These are phyloP conservation scores for Pichia gijzeniarum DNA, from an alignment of 805 yeast genomes.

Conservation along the genomic window DNA sequence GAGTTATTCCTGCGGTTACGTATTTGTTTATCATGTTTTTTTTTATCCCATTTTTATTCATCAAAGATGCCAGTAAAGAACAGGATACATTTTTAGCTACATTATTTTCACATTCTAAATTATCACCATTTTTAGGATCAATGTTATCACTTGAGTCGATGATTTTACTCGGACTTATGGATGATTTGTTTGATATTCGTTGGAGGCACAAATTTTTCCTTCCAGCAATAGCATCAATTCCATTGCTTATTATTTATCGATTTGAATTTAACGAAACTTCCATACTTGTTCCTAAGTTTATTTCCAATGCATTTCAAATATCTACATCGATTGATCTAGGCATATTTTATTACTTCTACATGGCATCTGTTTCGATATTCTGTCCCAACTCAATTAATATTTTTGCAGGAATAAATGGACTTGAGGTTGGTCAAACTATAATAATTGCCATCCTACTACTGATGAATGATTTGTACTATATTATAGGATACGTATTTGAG, in stretches of 20 bases:
- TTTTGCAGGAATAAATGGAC: constrained; percentile 92
- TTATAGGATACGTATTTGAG: constrained; percentile 42
- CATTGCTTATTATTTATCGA: constrained; percentile 83
- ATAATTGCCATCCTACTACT: constrained; percentile 67
- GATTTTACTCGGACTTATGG: constrained; percentile 80
- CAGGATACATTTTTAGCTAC: constrained; percentile 33
- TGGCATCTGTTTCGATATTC: constrained; percentile 88
- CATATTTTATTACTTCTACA: constrained; percentile 71
- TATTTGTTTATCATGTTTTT: constrained; percentile 76
- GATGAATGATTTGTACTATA: constrained; percentile 70
- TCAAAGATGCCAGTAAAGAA: constrained; percentile 47
- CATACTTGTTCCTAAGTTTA: constrained; percentile 70
- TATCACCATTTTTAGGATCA: constrained; percentile 83
- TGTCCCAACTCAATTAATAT: constrained; percentile 96
- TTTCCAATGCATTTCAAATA: constrained; percentile 37
- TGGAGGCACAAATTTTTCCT: constrained; percentile 97
- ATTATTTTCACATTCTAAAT: constrained; percentile 70
- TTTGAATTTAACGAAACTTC: constrained; percentile 92
- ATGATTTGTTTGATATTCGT: constrained; percentile 89
- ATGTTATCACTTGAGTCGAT: constrained; percentile 79
- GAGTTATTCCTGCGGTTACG: constrained; percentile 79
- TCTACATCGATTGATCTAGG: constrained; percentile 64
- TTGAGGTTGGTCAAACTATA: constrained; percentile 92
- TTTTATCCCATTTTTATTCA: constrained; percentile 83
- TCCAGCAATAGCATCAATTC: constrained; percentile 92